Evolutionary conservation across 805 yeast genomes (phyloP).

Genomic region (Wickerhamiella cacticola): DNA sequence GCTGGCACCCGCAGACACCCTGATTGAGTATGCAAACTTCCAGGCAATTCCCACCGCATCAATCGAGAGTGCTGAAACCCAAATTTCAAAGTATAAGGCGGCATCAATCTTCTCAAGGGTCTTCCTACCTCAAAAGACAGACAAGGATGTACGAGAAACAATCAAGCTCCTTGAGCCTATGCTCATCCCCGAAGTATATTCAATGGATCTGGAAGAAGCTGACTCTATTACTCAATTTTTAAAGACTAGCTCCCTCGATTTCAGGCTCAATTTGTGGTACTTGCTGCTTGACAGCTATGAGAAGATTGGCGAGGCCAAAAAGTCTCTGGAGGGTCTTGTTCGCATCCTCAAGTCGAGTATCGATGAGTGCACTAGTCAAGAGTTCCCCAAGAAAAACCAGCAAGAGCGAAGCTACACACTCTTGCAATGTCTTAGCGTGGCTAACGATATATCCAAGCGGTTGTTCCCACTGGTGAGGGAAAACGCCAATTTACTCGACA

Average conservation of each 20-base stretch:
- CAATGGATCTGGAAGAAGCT: constrained; percentile 27
- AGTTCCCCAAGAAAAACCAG: constrained; percentile 22
- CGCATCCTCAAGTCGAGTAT: constrained; percentile 37
- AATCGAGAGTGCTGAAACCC: constrained; percentile 39
- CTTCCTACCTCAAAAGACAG: constrained; percentile 23
- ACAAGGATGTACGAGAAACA: constrained; percentile 13
- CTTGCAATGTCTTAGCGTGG: constrained; percentile 41
- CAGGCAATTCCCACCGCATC: constrained; percentile 47
- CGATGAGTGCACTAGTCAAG: constrained; percentile 28
- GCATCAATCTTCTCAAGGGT: constrained; percentile 51
- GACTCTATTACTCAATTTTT: constrained; percentile 52
- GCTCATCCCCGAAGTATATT: constrained; percentile 26
- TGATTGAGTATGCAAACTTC: constrained; percentile 45
- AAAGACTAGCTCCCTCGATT: constrained; percentile 47
- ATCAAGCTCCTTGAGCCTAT: constrained; percentile 26
- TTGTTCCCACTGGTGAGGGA: constrained; percentile 21
- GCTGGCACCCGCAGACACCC: constrained; percentile 19
- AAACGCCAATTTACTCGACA: constrained; percentile 15
- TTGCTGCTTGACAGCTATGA: constrained; percentile 49
- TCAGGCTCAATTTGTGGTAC: constrained; percentile 65
- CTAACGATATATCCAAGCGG: constrained; percentile 37
- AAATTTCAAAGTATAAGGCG: constrained; percentile 59
- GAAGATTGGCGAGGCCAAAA: constrained; percentile 31
- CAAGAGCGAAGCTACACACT: constrained; percentile 34
- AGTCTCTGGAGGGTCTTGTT: constrained; percentile 38